Conservation (phyloP, 371 early-diverging fungal species). For the Rhizomucor pusillus region DNA sequence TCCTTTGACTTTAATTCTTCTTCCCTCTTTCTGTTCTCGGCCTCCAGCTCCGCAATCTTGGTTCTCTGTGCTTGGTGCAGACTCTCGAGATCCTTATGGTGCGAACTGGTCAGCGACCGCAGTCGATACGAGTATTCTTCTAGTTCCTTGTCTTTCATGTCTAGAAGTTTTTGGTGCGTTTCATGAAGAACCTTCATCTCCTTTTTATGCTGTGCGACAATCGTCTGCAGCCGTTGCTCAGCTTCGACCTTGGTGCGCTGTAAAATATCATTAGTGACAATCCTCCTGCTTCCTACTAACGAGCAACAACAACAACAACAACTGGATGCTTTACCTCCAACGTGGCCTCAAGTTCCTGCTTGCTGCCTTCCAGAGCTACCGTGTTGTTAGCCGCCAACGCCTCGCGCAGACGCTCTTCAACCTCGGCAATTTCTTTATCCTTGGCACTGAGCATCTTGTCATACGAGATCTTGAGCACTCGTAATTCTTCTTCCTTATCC, state of each 20-base stretch:
- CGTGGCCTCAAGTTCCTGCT: slow-evolving; percentile 4
- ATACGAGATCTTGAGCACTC: slow-evolving; percentile 24
- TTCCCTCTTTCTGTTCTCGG: slow-evolving; percentile 24
- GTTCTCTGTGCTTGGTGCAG: slow-evolving; percentile 33
- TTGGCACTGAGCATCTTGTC: slow-evolving; percentile 39
- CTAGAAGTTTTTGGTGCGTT: slow-evolving; percentile 43
- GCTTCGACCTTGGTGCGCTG: slow-evolving; percentile 2
- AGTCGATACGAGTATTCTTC: slow-evolving; percentile 40
- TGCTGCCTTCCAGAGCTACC: slow-evolving; percentile 9
- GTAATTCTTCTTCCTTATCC: slow-evolving; percentile 23
- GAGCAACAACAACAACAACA: too few relatives aligned
- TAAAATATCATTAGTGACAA: slow-evolving; percentile 1
- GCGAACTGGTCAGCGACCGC: slow-evolving; percentile 32
- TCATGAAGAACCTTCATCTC: slow-evolving; percentile 42
- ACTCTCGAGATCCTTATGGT: slow-evolving; percentile 41
- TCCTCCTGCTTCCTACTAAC: too few relatives aligned
- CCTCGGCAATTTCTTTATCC: slow-evolving; percentile 39
- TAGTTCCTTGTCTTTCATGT: slow-evolving; percentile 44
- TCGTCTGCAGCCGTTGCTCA: slow-evolving; percentile 22
- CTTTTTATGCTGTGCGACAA: slow-evolving; percentile 42
- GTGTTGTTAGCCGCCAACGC: slow-evolving; percentile 7
- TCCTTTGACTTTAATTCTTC: slow-evolving; percentile 32
- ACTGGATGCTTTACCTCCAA: slow-evolving; percentile 4
- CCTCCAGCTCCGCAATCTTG: slow-evolving; percentile 32
- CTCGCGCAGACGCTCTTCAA: slow-evolving; percentile 30